Conservation (phyloP, 345 rosid species). For the Melaleuca alternifolia region DNA sequence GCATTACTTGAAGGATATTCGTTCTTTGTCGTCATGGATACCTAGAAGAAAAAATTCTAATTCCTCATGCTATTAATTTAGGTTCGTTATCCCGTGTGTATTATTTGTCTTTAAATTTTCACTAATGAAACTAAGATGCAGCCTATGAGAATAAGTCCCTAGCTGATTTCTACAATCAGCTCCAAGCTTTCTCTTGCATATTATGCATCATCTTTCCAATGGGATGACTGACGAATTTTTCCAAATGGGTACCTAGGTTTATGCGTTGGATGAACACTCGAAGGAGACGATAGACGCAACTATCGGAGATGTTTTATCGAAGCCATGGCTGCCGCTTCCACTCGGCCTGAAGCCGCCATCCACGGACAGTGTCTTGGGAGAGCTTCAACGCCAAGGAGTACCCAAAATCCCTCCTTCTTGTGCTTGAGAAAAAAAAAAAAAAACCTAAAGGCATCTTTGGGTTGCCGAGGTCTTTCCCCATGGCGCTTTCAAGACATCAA, state of each 20-base stretch:
- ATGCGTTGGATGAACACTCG: constrained; percentile 30
- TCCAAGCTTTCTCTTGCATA: background rate
- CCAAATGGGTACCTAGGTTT: background rate
- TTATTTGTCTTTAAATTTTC: background rate
- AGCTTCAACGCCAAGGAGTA: constrained; percentile 82
- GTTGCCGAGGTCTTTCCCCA: background rate
- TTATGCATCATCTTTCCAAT: background rate
- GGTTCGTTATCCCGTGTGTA: background rate
- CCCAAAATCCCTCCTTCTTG: constrained; percentile 55
- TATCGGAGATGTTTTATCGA: constrained; percentile 74
- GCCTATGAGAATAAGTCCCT: background rate
- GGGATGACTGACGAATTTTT: background rate
- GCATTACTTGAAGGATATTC: background rate
- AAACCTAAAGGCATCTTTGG: background rate
- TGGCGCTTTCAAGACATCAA: background rate
- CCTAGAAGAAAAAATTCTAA: background rate
- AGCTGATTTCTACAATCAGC: background rate
- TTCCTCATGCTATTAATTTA: background rate
- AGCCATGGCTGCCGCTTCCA: constrained; percentile 96
- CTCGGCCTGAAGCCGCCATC: constrained; percentile 80
- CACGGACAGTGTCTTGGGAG: constrained; percentile 52
- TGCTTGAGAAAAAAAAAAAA: constrained; percentile 7
- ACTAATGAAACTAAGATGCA: background rate
- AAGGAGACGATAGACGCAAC: constrained; percentile 87
- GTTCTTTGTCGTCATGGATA: background rate